These are phyloP conservation scores for Beverwykella pulmonaria DNA, from an alignment of 495 filamentous ascomycete genomes.

Conservation along the genomic window DNA sequence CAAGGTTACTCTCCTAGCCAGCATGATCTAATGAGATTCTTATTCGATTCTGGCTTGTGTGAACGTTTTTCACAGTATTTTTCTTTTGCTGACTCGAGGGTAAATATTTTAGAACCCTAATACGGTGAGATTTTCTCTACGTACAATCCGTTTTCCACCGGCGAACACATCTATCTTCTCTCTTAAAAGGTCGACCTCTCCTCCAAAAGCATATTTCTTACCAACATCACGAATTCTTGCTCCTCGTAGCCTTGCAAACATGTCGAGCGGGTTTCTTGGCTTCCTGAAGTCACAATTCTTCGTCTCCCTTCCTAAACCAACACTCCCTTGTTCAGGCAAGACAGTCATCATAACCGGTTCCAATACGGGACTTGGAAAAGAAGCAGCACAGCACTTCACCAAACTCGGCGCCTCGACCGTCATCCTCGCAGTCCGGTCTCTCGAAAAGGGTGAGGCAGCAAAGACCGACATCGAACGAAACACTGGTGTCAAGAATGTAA, in stretches of 20 bases:
- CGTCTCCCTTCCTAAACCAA: background rate
- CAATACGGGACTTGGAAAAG: slow-evolving; percentile 44
- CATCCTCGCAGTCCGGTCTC: slow-evolving; percentile 44
- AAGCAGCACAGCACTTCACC: slow-evolving; percentile 43
- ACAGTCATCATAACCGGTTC: slow-evolving; percentile 46
- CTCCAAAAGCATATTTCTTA: background rate
- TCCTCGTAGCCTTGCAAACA: background rate
- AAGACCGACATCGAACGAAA: slow-evolving; percentile 53
- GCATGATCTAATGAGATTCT: no score
- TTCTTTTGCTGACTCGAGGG: no score
- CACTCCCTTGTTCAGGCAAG: slow-evolving; percentile 42
- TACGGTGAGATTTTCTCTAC: no score
- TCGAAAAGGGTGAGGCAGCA: slow-evolving; percentile 52
- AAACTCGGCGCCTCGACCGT: slow-evolving; percentile 41
- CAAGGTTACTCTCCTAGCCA: no score
- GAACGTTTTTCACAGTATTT: no score
- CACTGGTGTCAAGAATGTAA: slow-evolving; percentile 48
- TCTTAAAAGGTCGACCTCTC: background rate
- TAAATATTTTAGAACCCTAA: no score
- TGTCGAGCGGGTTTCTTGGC: background rate
- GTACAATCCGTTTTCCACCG: no score
- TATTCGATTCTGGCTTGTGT: no score
- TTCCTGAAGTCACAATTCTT: background rate
- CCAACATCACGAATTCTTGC: no score
- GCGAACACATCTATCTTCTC: no score